Evolutionary conservation across 2,329 filamentous ascomycete genomes (phyloP), one percentile per base, ranked within the genome.

Genomic region (Hymenoscyphus occultus): DNA sequence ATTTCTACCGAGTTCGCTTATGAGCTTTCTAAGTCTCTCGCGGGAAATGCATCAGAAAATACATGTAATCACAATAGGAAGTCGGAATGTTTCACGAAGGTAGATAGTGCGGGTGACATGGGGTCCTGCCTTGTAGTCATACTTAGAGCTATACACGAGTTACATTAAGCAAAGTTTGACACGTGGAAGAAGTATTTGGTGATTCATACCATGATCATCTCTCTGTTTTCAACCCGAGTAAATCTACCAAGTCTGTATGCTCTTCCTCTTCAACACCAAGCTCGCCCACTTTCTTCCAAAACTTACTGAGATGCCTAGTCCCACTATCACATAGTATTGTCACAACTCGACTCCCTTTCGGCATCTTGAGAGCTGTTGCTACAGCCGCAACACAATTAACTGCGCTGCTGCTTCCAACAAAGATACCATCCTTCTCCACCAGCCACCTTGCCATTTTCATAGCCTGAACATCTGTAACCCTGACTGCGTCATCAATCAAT

Each of bases 371-470:
- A 32, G 90, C 91, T 3, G 89, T 82, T 60, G 83, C 83, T 10
- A 91, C 88, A 28, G 91, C 90, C 4, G 90, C 92, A 54, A 91
- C 90, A 83, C 93, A 97, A 77, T 99, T 99, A 61, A 99, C 94
- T n/a, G 93, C 90, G 77, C 91, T 97, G 76, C 92, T 97, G 76
- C 93, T 97, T 9, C 95, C 96, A 51, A 93, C 83, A 74, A 99
- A 99, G 62, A 99, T 88, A 7, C 95, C 95, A 77, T 99, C 95
- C 69, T 93, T 90, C 79, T 98, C 93, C 9, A 97, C 94, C 51
- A 99, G 80, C 92, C 93, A 98, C 68, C 92, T 83, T n/a, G 94
- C 95, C 95, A 99, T 99, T 63, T 84, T 84, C 76, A 91, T 87
- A 13, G 95, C 95, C 80, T 99, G 93, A 60, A 87, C 86, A 77